Base-by-base conservation (phyloP, 345 rosid genomes). In the Fremontodendron californicum region DNA sequence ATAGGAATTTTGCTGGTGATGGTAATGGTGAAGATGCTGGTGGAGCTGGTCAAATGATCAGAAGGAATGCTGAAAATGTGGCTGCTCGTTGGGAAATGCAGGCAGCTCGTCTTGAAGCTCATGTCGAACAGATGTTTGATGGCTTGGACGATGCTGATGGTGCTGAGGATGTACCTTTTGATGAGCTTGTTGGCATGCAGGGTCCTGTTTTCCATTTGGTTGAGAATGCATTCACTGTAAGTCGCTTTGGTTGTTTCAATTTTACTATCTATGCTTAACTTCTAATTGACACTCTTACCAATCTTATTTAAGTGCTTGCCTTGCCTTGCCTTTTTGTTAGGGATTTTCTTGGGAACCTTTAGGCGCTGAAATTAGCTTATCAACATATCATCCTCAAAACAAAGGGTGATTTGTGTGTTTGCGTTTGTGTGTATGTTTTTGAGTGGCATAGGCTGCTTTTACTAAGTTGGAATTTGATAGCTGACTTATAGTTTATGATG, bases 41-140 rank as follows among this genome's bases (percentile, higher is more conserved):
- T 61, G 98, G 84, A 54, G 92, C 87, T 71, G 98, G 92, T 81
- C 96, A 90, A 81, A 67, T 87, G 4, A 84, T 75, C 68, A 84
- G 97, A 84, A 86, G 97, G 77, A 93, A 93, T 84, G 97, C n/a
- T n/a, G n/a, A n/a, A n/a, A n/a, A n/a, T n/a, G n/a, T n/a, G n/a
- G n/a, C n/a, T n/a, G n/a, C n/a, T 68, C 89, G 95, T 73, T 91
- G 93, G 97, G 99, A 95, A 87, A 90, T 93, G 86, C 99, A 90
- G 89, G 99, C 98, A 69, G 99, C 97, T 79, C 97, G 98, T 80
- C 91, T 95, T 19, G 99, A 95, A 83, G 98, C 97, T 79, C 98
- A 92, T 80, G 98, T 95, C 77, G 99, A 95, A 78, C 99, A 93
- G 83, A 95, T 95, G 91, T 93, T 94, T 86, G 99, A 95, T 87